Evolutionary conservation across 2,329 filamentous ascomycete species (phyloP), one percentile per base, ranked within the genome.

Genomic region (Chaetomiaceae sp.): DNA sequence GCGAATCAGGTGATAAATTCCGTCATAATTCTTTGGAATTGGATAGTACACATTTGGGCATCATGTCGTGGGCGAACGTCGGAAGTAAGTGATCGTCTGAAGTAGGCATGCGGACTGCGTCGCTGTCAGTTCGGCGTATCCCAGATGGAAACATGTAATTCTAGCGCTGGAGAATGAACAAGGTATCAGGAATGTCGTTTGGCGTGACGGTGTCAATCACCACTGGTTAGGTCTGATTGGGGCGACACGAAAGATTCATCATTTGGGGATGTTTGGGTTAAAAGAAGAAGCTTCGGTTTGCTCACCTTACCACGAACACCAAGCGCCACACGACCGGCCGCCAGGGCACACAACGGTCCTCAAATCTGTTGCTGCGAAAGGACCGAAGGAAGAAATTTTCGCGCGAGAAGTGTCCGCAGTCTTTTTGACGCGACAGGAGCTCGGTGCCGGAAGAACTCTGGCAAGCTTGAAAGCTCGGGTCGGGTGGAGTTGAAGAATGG

Each of bases 211-310:
- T 68, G 74, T 76, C 71, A 64, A 70, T 78, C 75, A 78, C 73
- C 74, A 78, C n/a, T 69, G 51, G 59, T 60, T 64, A 57, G 50
- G 68, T 78, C 74, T 72, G 75, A 73, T 74, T 75, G 75, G 75
- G 75, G 75, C 75, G 75, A 78, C 75, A 65, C 56, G 52, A 74
- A 67, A 63, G 62, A 63, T 67, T 78, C 74, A 78, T 78, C 74
- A 78, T 72, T 48, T 5, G 42, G 42, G 35, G 22, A n/a, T 20
- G n/a, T 39, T 10, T n/a, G 26, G 15, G 30, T 26, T 17, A 10
- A 38, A 36, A 38, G 22, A 26, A 26, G 27, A 20, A 36, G 18
- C 29, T 19, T 17, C 29, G 32, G 11, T 57, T 44, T 65, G 57
- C 38, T 33, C 42, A 48, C 45, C 43, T 50, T 49, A 38, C 42